Conservation (phyloP, 2,329 filamentous ascomycete genomes). For the Curvularia hawaiiensis region DNA sequence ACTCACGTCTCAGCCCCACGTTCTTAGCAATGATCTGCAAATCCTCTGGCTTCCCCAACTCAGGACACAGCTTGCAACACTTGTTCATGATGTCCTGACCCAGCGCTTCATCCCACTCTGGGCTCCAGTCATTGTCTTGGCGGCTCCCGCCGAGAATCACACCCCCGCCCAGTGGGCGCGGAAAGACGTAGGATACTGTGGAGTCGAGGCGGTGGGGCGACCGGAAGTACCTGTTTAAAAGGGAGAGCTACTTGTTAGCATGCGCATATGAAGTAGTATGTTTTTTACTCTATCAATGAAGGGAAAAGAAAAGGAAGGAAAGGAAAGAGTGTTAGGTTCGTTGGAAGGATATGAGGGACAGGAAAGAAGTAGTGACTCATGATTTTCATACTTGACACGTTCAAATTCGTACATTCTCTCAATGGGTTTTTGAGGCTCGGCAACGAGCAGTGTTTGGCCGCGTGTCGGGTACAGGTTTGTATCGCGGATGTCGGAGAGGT, state of each 20-base stretch:
- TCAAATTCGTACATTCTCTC: slow-evolving; percentile 45
- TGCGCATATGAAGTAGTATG: neutral
- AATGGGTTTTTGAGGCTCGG: slow-evolving; percentile 48
- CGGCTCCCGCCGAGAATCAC: slow-evolving; percentile 85
- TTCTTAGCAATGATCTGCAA: slow-evolving; percentile 79
- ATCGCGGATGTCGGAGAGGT: slow-evolving; percentile 84
- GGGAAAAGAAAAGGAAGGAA: no score
- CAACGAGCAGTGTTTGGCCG: slow-evolving; percentile 81
- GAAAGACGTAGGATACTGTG: slow-evolving; percentile 53
- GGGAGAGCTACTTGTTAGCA: neutral
- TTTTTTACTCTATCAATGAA: no score
- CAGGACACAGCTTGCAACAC: slow-evolving; percentile 68
- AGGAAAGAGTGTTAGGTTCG: no score
- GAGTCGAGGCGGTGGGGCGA: slow-evolving; percentile 50
- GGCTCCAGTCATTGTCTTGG: slow-evolving; percentile 79
- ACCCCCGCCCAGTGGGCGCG: slow-evolving; percentile 66
- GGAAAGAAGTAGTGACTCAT: slow-evolving; percentile 7
- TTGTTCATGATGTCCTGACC: slow-evolving; percentile 84
- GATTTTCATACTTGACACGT: neutral
- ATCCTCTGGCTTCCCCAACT: slow-evolving; percentile 70
- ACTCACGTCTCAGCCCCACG: slow-evolving; percentile 72
- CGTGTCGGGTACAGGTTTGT: slow-evolving; percentile 71
- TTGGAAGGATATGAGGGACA: neutral
- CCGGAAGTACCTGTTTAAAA: slow-evolving; percentile 42
- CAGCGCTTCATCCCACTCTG: slow-evolving; percentile 75